Evolutionary conservation across 169 alveolate species (phyloP).

Genomic region (Besnoitia besnoiti): DNA sequence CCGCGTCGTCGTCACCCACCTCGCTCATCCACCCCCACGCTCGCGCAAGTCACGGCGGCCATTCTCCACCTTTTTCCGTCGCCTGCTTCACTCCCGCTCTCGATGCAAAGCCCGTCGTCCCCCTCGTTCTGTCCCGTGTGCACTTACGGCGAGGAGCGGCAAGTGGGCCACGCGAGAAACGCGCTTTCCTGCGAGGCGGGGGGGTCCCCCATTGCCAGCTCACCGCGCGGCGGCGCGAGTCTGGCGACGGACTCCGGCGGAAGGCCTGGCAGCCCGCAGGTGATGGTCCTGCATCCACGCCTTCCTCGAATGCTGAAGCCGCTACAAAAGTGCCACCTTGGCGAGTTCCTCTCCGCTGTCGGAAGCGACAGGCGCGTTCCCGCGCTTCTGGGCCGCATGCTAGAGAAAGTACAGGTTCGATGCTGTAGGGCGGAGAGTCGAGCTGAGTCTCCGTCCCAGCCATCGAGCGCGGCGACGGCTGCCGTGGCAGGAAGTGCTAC

Average conservation of each 20-base stretch:
- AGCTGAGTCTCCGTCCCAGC: neutral
- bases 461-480: neutral
- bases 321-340: neutral
- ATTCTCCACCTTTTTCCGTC: neutral
- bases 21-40: neutral
- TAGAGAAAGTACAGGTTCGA: neutral
- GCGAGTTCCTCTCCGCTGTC: neutral
- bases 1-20: neutral
- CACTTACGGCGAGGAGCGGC: constrained; percentile 24
- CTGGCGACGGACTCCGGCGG: neutral
- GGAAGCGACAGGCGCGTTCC: neutral
- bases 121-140: neutral
- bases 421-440: neutral
- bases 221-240: neutral
- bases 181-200: neutral
- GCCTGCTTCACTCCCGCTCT: neutral
- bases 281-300: neutral
- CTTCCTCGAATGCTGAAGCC: neutral
- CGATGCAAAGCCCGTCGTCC: neutral
- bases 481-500: neutral
- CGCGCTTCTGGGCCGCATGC: neutral
- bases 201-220: neutral
- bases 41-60: neutral
- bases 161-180: neutral
- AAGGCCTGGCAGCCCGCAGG: neutral